Evolutionary conservation across 2,329 filamentous ascomycete species (phyloP), one percentile per base, ranked within the genome.

Genomic region (Fusarium xyrophilum): DNA sequence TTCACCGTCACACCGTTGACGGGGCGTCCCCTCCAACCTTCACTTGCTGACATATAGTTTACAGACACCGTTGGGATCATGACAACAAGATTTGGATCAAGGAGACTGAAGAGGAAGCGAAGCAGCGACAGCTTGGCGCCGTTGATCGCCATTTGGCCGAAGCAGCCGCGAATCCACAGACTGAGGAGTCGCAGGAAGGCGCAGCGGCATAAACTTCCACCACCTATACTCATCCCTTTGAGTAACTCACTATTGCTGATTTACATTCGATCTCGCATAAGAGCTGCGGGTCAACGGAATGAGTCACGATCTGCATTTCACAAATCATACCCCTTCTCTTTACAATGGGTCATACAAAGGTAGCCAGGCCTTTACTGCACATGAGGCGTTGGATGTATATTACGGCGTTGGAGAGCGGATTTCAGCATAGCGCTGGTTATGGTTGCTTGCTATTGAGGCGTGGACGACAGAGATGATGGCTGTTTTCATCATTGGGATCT

Each of bases 21-120:
- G 25, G 23, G n/a, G n/a, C 50, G 12, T n/a, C 14, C 12, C 21
- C 7, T 43, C 11, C 28, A 30, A 32, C n/a, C 21, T 42, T 32
- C 30, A 68, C 32, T 47, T 50, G 27, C 72, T 74, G 60, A 74
- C 59, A 25, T 27, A 51, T 27, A 51, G 25, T 55, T 56, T 44
- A 38, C 60, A 90, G 89, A 25, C 89, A 91, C 74, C 78, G 76
- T 35, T 91, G 89, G 88, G 78, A 86, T 44, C 79, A 84, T 6
- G 81, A 85, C 27, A 76, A 81, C 44, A 88, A 87, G 73, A 82
- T 87, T 69, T 91, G 89, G 89, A 75, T 88, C 38, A 85, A 83
- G 73, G 77, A 77, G 60, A 69, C 71, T 56, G 74, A 74, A 42
- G 73, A 75, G 10, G 72, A 76, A 30, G 59, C 70, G 38, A 58